phyloP scores from a whole-genome alignment of 2,329 filamentous ascomycete species.

The Fusarium tricinctum region DNA sequence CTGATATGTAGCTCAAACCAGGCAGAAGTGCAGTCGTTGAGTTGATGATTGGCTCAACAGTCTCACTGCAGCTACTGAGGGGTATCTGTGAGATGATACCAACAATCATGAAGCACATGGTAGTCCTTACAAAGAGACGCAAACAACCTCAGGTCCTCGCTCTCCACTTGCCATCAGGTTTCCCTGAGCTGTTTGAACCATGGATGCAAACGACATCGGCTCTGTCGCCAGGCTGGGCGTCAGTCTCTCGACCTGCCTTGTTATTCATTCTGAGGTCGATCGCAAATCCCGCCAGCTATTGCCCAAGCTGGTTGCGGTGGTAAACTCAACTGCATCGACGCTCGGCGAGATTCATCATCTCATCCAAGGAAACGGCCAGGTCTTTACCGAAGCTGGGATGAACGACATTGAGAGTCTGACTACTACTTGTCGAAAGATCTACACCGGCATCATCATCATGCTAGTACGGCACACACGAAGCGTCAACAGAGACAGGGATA shows the following conservation, averaged over 20 bases:
- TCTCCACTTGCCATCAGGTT: not conserved
- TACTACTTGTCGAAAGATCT: not conserved
- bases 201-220: not conserved
- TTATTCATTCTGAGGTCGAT: not conserved
- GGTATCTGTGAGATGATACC: not conserved
- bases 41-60: constrained; percentile 1
- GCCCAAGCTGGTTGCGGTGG: not conserved
- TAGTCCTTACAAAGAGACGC: constrained; percentile 1
- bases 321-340: constrained; percentile 7
- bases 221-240: constrained; percentile 8
- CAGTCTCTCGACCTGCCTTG: constrained; percentile 1
- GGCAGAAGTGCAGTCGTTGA: constrained; percentile 5
- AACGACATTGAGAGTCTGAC: not conserved
- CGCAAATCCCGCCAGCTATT: not conserved
- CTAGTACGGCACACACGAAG: not conserved
- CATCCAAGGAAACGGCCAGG: not conserved
- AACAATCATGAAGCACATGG: not conserved
- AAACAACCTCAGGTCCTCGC: fast-evolving
- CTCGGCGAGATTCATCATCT: not conserved
- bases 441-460: not conserved
- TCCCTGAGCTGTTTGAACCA: fast-evolving
- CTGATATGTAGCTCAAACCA: not conserved
- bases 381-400: constrained; percentile 1
- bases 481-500: fast-evolving
- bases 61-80: not conserved